Evolutionary conservation across 306 rosid genomes (phyloP), one percentile per base, ranked within the genome.

Genomic region (Prunus fruticosa): DNA sequence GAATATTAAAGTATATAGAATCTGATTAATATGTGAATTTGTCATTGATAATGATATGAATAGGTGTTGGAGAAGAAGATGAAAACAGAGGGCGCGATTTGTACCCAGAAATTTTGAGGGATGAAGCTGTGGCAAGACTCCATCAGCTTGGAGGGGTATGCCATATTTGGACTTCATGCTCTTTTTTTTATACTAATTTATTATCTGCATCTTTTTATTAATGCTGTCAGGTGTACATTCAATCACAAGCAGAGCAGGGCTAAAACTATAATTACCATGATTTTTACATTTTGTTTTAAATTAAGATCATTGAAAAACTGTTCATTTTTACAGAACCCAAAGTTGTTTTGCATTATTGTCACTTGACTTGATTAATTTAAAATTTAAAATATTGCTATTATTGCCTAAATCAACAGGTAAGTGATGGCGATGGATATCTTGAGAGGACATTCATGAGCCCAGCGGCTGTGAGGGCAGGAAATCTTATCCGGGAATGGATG

Each of bases 391-490:
- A 67, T 63, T 81, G 71, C 41, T 78, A 67, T 32, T 89, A 25
- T 50, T 67, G 13, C 32, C 73, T 79, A 79, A 72, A 67, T 69
- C 74, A 82, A 78, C 85, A 95, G 97, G 90, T 90, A 52, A 90
- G 96, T 79, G 98, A 92, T 85, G 90, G 75, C 18, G 80, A 64
- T 80, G 96, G 83, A 68, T 88, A 95, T 80, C 88, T 95, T 63
- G 97, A 92, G 91, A 89, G 98, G 85, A 95, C 96, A 75, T 92
- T 95, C 87, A 75, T 90, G 82, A 95, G 98, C 79, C 92, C 93
- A 61, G 97, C 98, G 52, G 80, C 98, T 6, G 63, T 84, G 75
- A 92, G 80, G 84, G 98, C 93, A 8, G 86, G 88, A 32, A 73
- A 81, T 74, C 63, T 89, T 71, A 84, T 90, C 73, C 86, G 74